Base-by-base conservation (phyloP, 2,329 filamentous ascomycete genomes). In the Paramyrothecium sp. region DNA sequence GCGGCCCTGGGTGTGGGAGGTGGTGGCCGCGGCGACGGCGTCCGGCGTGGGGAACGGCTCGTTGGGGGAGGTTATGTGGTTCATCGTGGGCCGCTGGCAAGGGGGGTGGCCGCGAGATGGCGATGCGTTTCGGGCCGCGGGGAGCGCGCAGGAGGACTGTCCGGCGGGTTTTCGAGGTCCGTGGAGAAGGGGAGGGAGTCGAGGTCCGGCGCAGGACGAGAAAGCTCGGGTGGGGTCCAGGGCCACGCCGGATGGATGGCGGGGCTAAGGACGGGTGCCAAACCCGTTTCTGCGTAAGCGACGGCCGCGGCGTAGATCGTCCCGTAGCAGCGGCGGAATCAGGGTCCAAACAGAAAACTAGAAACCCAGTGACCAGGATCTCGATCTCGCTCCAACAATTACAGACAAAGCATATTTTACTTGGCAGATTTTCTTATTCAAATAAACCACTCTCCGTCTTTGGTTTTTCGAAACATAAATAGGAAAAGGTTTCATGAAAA, bases 1-100 rank as follows among this genome's bases (percentile, higher is more conserved):
- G 67, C 81, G 82, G 62, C 82, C 80, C 66, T 90, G 86, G 3
- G 73, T 74, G 72, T 86, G 81, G 21, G 77, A 76, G 34, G 72
- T 77, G 16, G 89, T 89, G 7, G 85, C 82, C 52, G 77, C 75
- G 10, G 77, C 71, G 62, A 84, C 73, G 65, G 78, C 69, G 67
- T 72, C 69, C 7, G 83, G 75, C 50, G 77, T 77, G 13, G 85
- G 83, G 66, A 79, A 87, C n/a, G 80, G 78, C 66, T 86, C 81
- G 67, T 81, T 75, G 46, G 72, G 63, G 46, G 78, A 71, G 57
- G 67, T 65, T 26, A 71, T 64, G 63, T 79, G 75, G 54, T 75
- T 76, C 71, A 77, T 77, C n/a, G 56, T 66, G 60, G 56, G 26
- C 26, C 26, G 26, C 4, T 4, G 5, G 38, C 13, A 3, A 16